Base-by-base conservation (phyloP, 2,329 filamentous ascomycete species). In the Atkinsonella texensis region DNA sequence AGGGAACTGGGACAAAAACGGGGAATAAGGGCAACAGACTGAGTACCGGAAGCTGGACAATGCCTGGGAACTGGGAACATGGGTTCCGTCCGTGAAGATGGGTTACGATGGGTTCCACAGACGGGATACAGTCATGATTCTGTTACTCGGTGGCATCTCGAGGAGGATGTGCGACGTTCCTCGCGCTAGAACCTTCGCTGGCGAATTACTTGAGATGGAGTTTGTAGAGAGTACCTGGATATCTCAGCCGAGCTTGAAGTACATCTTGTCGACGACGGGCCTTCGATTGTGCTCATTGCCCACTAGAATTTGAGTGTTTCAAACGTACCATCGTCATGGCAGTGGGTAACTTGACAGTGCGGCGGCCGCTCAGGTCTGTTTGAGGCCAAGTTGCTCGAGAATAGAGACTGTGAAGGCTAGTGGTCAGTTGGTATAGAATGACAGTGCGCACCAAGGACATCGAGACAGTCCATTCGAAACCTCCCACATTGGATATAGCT, bases 361-460 rank as follows among this genome's bases (percentile, higher is more conserved):
- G 46, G 12, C 11, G 35, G 35, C 35, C 35, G 35, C 5, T 12
- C 35, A 15, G 11, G 35, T 38, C 35, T 38, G 7, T 12, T 38
- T 33, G 13, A 20, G 8, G 18, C 12, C 17, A 33, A 39, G 46
- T 11, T 35, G n/a, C 23, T 17, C 10, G 38, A 17, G 2, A 11
- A 49, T 43, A 15, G 39, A 17, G 47, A 49, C 47, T 43, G 39
- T 43, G 39, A 13, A 10, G 20, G 7, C 13, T 9, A 4, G 23
- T 32, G 38, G 28, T 8, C 23, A 8, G 23, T 13, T 5, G 33
- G 46, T 23, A 17, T 10, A 17, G 2, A 11, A 2, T 23, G 33
- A 57, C 55, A 47, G 55, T 57, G 55, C 51, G 54, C 49, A 52
- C 53, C 50, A 46, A 41, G 15, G 51, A 48, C 52, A 57, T 57